phyloP scores from a whole-genome alignment of 495 filamentous ascomycete genomes.

The Pyronema omphalodes region DNA sequence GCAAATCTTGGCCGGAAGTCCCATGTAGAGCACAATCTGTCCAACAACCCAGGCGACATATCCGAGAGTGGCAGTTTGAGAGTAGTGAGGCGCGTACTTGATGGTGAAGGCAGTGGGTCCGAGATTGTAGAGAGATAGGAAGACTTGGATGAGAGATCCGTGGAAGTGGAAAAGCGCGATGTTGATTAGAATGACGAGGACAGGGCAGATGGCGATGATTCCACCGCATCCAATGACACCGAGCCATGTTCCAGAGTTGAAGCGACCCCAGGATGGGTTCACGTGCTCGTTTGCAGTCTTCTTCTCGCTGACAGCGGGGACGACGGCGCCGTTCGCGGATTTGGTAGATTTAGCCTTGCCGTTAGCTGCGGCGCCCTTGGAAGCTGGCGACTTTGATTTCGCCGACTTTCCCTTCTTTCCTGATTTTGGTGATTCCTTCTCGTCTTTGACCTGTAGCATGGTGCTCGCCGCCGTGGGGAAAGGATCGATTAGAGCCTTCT shows the following conservation, averaged over 20 bases:
- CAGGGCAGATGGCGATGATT: conserved; percentile 18
- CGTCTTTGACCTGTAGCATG: too few species aligned
- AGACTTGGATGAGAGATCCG: conserved; percentile 7
- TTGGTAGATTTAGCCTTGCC: neutral
- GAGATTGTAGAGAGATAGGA: conserved; percentile 3
- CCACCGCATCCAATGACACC: conserved; percentile 14
- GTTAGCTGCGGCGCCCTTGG: too few species aligned
- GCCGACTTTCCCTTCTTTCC: too few species aligned
- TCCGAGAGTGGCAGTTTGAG: conserved; percentile 12
- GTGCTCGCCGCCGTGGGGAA: too few species aligned
- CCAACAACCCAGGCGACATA: conserved; percentile 26
- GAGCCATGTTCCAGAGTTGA: conserved; percentile 18
- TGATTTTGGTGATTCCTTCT: too few species aligned
- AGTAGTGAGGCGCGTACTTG: conserved; percentile 13
- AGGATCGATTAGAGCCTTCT: too few species aligned
- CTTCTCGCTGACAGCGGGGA: neutral
- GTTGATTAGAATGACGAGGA: conserved; percentile 15
- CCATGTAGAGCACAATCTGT: conserved; percentile 24
- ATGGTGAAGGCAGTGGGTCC: conserved; percentile 12
- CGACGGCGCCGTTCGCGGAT: neutral
- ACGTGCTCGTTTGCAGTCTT: conserved; percentile 5
- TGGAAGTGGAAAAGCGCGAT: conserved; percentile 11
- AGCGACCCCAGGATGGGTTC: conserved; percentile 21
- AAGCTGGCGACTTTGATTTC: too few species aligned
- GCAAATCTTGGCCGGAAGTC: conserved; percentile 24